Evolutionary conservation across 306 rosid genomes (phyloP).

Genomic region (Trifolium fragiferum): DNA sequence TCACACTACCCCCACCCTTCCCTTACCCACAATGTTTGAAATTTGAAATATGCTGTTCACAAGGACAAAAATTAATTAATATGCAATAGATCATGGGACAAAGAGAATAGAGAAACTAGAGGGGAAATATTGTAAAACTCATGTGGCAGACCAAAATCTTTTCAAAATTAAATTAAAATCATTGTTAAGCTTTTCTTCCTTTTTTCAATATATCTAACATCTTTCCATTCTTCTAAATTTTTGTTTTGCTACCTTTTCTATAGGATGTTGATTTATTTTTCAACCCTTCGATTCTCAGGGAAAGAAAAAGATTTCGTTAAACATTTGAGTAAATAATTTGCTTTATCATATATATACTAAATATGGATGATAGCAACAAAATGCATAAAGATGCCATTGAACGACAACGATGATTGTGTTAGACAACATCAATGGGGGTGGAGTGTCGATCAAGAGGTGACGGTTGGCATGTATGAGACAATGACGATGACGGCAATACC

Average conservation of each 20-base stretch:
- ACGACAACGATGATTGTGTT: too few species aligned
- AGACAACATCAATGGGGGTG: too few species aligned
- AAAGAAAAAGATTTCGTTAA: too few species aligned
- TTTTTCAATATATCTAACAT: neutral
- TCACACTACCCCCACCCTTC: neutral
- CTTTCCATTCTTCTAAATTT: neutral
- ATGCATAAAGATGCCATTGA: too few species aligned
- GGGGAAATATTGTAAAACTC: neutral
- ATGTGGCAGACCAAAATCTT: neutral
- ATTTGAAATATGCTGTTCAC: neutral
- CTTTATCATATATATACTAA: too few species aligned
- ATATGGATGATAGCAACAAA: too few species aligned
- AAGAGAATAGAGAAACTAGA: neutral
- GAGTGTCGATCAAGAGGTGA: too few species aligned
- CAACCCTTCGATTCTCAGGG: too few species aligned
- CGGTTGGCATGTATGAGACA: too few species aligned
- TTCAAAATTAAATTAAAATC: neutral
- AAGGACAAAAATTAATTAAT: constrained; percentile 5
- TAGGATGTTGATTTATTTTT: neutral
- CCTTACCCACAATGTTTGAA: neutral
- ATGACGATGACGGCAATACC: too few species aligned
- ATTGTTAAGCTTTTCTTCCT: neutral
- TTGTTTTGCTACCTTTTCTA: neutral
- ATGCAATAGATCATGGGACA: neutral
- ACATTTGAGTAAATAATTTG: too few species aligned